Evolutionary conservation across 805 yeast genomes (phyloP).

Genomic region (Kodamaea laetipori): DNA sequence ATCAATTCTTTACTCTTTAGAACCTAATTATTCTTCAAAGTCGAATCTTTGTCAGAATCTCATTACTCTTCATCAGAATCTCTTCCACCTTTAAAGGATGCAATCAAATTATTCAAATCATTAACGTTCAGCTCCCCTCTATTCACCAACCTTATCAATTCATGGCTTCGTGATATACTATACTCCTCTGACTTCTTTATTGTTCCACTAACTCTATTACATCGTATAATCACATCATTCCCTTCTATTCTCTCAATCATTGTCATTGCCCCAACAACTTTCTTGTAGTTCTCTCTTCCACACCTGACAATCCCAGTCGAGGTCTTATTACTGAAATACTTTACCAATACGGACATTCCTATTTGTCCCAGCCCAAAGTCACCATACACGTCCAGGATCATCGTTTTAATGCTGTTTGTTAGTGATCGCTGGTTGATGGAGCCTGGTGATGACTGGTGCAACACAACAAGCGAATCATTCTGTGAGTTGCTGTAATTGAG

Average conservation of each 20-base stretch:
- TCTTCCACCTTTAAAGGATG: slow-evolving; percentile 10
- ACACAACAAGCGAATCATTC: slow-evolving; percentile 41
- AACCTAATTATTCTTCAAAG: no score
- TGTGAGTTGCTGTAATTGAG: slow-evolving; percentile 30
- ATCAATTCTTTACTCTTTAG: no score
- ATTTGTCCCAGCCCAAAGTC: slow-evolving; percentile 73
- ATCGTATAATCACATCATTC: slow-evolving; percentile 53
- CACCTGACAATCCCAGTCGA: slow-evolving; percentile 84
- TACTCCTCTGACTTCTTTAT: slow-evolving; percentile 79
- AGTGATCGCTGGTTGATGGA: slow-evolving; percentile 52
- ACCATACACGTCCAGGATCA: slow-evolving; percentile 69
- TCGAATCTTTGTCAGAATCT: neutral
- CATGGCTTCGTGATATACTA: slow-evolving; percentile 53
- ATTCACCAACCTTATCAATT: slow-evolving; percentile 30
- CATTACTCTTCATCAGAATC: slow-evolving; percentile 9
- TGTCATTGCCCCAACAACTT: slow-evolving; percentile 67
- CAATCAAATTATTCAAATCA: slow-evolving; percentile 12
- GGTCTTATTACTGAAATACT: slow-evolving; percentile 80
- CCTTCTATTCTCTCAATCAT: slow-evolving; percentile 55
- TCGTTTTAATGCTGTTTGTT: slow-evolving; percentile 53
- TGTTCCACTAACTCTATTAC: slow-evolving; percentile 79
- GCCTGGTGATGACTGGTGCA: slow-evolving; percentile 55
- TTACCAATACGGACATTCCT: slow-evolving; percentile 60
- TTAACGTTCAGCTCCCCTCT: slow-evolving; percentile 12
- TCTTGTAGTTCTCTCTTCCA: slow-evolving; percentile 60